These are phyloP conservation scores for Candida sphagnicola DNA, from an alignment of 805 yeast species.

Conservation along the genomic window DNA sequence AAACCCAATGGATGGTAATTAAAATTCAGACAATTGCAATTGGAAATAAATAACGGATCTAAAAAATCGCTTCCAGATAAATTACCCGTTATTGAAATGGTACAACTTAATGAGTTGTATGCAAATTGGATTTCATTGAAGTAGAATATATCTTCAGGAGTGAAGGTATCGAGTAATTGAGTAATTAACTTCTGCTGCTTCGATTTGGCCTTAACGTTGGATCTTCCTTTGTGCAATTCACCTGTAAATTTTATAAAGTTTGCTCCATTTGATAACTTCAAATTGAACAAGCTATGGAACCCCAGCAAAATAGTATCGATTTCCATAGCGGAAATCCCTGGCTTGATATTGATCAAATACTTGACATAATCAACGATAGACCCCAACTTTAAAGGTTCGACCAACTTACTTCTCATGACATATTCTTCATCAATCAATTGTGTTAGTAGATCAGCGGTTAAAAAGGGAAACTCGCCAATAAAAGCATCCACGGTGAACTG, in stretches of 20 bases:
- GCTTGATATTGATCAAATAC: not conserved
- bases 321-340: not conserved
- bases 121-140: slow-evolving; percentile 7
- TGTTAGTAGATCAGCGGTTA: not conserved
- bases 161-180: not conserved
- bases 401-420: not conserved
- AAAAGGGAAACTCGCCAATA: not conserved
- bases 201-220: not conserved
- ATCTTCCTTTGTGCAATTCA: not conserved
- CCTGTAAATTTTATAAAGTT: not conserved
- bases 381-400: not conserved
- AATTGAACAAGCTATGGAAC: not conserved
- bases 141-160: slow-evolving; percentile 6
- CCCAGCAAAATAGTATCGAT: not conserved
- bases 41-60: slow-evolving; percentile 8
- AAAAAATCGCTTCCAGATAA: slow-evolving; percentile 6
- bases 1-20: slow-evolving; percentile 10
- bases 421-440: not conserved
- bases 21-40: not conserved
- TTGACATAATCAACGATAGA: not conserved
- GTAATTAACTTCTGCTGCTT: not conserved
- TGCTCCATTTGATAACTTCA: not conserved
- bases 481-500: not conserved
- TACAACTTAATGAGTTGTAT: slow-evolving; percentile 1
- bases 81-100: slow-evolving; percentile 8